Conservation (phyloP, 1,284 basidiomycete species). For the Apiotrichum siamense region DNA sequence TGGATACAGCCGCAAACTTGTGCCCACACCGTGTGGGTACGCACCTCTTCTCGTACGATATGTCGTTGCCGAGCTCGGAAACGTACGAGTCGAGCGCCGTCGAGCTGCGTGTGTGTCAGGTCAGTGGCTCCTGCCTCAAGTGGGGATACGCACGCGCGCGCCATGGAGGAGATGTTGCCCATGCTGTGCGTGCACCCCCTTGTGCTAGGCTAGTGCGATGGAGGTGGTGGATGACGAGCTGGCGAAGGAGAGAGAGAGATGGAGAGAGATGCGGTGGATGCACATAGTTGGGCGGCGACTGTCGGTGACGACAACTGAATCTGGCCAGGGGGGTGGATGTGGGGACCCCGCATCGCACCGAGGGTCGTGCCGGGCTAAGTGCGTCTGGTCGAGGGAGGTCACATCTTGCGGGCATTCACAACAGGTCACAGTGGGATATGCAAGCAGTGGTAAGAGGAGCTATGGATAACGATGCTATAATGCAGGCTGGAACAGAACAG, state of each 20-base stretch:
- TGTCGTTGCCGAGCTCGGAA: constrained; percentile 73
- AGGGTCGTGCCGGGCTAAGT: too few species aligned
- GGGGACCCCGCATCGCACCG: too few species aligned
- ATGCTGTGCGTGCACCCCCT: constrained; percentile 11
- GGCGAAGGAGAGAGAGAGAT: not conserved
- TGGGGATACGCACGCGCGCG: constrained; percentile 39
- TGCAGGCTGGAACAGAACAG: not conserved
- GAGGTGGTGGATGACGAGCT: not conserved
- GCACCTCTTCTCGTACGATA: constrained; percentile 85
- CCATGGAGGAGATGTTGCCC: constrained; percentile 48
- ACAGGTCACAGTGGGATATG: constrained; percentile 1
- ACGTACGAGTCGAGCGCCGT: constrained; percentile 85
- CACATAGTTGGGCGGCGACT: too few species aligned
- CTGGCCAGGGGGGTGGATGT: too few species aligned
- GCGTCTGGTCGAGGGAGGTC: too few species aligned
- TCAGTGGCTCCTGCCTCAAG: not conserved
- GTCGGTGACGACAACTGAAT: too few species aligned
- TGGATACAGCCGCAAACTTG: too few species aligned
- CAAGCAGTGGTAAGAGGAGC: constrained; percentile 2
- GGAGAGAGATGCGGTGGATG: too few species aligned
- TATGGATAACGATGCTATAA: constrained; percentile 1
- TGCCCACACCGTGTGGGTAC: constrained; percentile 10
- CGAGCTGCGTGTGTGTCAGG: constrained; percentile 26
- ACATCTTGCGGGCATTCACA: too few species aligned
- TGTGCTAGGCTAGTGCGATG: not conserved